phyloP scores from a whole-genome alignment of 768 basidiomycete species.

The Rhizopogon vulgaris region DNA sequence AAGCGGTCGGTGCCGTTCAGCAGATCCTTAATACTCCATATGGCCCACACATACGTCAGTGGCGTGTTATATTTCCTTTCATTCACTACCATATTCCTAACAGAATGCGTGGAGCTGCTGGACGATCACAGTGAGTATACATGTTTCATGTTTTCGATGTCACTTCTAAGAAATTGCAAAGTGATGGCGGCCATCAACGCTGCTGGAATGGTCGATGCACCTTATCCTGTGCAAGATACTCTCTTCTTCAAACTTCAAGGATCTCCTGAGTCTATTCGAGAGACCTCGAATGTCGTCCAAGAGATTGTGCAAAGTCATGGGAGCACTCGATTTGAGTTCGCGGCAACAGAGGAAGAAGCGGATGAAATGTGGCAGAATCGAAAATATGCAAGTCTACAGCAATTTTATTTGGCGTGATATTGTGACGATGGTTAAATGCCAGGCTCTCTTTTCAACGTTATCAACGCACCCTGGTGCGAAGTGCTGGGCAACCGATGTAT shows the following conservation, averaged over 20 bases:
- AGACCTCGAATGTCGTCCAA: conserved; percentile 53
- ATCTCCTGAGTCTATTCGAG: conserved; percentile 48
- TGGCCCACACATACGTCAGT: conserved; percentile 71
- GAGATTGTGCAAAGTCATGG: conserved; percentile 62
- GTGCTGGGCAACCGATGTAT: conserved; percentile 88
- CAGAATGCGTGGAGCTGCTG: conserved; percentile 85
- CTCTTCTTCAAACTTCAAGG: conserved; percentile 94
- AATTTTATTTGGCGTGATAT: background rate
- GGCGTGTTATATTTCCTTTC: background rate
- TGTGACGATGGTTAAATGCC: background rate
- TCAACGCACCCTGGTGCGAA: conserved; percentile 56
- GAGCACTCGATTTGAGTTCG: conserved; percentile 65
- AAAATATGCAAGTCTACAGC: conserved; percentile 46
- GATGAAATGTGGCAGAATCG: conserved; percentile 78
- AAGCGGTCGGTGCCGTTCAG: conserved; percentile 75
- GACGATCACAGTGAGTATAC: conserved; percentile 59
- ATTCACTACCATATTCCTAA: background rate
- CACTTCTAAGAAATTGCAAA: conserved; percentile 13
- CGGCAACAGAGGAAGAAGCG: conserved; percentile 68
- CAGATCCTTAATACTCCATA: conserved; percentile 67
- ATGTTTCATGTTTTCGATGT: background rate
- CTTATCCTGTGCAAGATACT: conserved; percentile 69
- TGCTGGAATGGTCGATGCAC: conserved; percentile 51
- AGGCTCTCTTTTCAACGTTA: conserved; percentile 59
- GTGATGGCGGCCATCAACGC: conserved; percentile 77